Evolutionary conservation across 2,329 filamentous ascomycete genomes (phyloP).

Genomic region (Microcyclospora pomicola): DNA sequence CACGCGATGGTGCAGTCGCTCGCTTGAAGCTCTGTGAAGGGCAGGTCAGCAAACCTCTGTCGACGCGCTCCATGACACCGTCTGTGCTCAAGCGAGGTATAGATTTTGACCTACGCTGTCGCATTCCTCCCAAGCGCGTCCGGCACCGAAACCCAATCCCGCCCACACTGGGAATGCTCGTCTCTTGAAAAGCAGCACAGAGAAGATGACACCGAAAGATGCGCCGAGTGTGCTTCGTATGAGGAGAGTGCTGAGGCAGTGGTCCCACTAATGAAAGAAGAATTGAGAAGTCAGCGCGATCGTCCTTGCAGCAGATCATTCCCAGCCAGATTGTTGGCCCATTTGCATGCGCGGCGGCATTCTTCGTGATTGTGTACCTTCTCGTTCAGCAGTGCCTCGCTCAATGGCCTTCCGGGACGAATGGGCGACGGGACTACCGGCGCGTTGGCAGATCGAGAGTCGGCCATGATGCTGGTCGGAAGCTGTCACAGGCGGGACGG

Average conservation of each 20-base stretch:
- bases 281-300: not conserved
- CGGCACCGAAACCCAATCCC: constrained; percentile 86
- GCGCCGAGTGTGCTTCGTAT: constrained; percentile 94
- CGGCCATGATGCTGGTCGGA: constrained; percentile 37
- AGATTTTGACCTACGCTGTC: constrained; percentile 46
- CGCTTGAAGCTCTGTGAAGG: constrained; percentile 37
- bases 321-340: no score
- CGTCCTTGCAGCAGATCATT: not conserved
- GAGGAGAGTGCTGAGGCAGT: constrained; percentile 90
- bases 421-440: constrained; percentile 49
- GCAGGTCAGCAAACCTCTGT: constrained; percentile 3
- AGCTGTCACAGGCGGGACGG: no score
- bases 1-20: constrained; percentile 32
- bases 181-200: constrained; percentile 93
- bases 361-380: constrained; percentile 53
- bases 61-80: not conserved
- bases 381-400: constrained; percentile 95
- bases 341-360: not conserved
- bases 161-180: constrained; percentile 95
- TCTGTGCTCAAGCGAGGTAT: not conserved
- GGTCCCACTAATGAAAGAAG: constrained; percentile 68
- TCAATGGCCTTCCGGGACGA: constrained; percentile 66
- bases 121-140: constrained; percentile 95
- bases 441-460: constrained; percentile 36
- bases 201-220: constrained; percentile 96